Conservation (phyloP, 1,284 basidiomycete species). For the Boletellus dicymbophilus region DNA sequence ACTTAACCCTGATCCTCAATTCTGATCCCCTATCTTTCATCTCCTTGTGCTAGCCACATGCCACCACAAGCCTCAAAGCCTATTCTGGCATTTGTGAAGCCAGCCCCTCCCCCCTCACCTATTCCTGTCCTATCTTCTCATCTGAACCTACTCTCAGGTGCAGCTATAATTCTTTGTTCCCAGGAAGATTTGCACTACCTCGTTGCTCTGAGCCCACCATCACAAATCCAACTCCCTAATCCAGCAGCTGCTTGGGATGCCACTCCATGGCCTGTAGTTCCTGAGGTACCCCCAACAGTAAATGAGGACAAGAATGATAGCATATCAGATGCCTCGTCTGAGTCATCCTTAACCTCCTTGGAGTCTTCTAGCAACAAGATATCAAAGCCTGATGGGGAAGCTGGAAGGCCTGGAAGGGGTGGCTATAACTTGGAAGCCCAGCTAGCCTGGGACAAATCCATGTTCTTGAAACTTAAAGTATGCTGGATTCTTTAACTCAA, state of each 20-base stretch:
- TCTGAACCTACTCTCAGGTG: neutral
- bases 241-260: neutral
- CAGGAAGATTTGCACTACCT: neutral
- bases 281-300: neutral
- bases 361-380: conserved; percentile 5
- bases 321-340: neutral
- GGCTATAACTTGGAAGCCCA: conserved; percentile 10
- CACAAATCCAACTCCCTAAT: neutral
- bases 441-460: neutral
- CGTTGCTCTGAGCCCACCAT: too few species aligned
- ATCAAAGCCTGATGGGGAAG: conserved; percentile 8
- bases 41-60: neutral
- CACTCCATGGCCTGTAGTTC: neutral
- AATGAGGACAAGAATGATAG: neutral
- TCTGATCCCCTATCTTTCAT: neutral
- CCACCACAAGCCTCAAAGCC: neutral
- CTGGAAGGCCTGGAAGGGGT: conserved; percentile 5
- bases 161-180: neutral
- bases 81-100: neutral
- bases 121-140: neutral
- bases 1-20: neutral
- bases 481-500: too few species aligned
- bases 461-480: conserved; percentile 1
- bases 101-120: neutral
- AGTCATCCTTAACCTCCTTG: neutral